Percentiles rank a stretch among this genome's conserved stretches.
phyloP scores from a whole-genome alignment of 2,329 filamentous ascomycete genomes.

The Fusarium sp. region DNA sequence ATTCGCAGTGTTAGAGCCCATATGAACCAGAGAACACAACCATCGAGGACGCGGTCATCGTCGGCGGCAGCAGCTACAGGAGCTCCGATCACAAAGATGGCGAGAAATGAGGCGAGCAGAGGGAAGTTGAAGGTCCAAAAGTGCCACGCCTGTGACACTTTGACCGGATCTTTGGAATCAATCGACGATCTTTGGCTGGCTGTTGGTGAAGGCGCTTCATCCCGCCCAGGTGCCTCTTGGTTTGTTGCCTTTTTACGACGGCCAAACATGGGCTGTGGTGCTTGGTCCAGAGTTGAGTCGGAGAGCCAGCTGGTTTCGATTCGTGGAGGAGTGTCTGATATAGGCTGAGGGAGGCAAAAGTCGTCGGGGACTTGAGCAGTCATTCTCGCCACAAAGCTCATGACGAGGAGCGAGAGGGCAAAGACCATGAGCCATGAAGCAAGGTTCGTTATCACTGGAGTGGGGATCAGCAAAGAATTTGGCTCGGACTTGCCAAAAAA shows the following conservation, averaged over 20 bases:
- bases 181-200: conserved; percentile 20
- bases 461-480: conserved; percentile 13
- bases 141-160: conserved; percentile 14
- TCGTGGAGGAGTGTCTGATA: background rate
- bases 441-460: conserved; percentile 50
- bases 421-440: conserved; percentile 51
- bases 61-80: conserved; percentile 51
- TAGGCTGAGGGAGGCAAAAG: conserved; percentile 14
- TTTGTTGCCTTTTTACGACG: conserved; percentile 13
- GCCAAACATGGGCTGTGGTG: background rate
- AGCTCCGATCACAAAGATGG: conserved; percentile 53
- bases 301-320: conserved; percentile 37
- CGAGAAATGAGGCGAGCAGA: conserved; percentile 44
- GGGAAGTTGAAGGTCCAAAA: conserved; percentile 43
- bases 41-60: conserved; percentile 57
- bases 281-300: conserved; percentile 32
- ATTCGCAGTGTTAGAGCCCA: conserved; percentile 58
- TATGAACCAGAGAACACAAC: conserved; percentile 58
- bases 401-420: conserved; percentile 37
- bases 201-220: background rate
- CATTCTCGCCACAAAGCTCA: conserved; percentile 15
- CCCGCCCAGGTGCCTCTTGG: background rate
- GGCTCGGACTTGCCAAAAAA: rapidly evolving
- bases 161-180: background rate
- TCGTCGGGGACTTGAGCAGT: conserved; percentile 5